Evolutionary conservation across 768 basidiomycete genomes (phyloP).

Genomic region (Termitomyces sp.): DNA sequence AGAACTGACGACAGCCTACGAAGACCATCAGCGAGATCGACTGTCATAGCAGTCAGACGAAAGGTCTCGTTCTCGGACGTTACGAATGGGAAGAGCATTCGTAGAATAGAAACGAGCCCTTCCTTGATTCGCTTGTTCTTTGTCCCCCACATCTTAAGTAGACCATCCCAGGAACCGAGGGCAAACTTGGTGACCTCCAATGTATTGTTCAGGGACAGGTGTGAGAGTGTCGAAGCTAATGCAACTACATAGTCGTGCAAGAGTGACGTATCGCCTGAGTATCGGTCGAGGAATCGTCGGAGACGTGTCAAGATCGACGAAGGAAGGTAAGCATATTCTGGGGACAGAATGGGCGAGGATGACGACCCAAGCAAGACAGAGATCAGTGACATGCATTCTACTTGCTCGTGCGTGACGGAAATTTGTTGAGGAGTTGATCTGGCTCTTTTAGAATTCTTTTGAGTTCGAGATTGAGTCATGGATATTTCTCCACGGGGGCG

Average conservation of each 20-base stretch:
- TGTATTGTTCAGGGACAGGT: slow-evolving; percentile 75
- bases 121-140: slow-evolving; percentile 79
- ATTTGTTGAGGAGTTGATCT: slow-evolving; percentile 16
- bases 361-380: slow-evolving; percentile 56
- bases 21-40: slow-evolving; percentile 46
- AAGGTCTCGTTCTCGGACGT: slow-evolving; percentile 30
- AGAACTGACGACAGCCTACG: slow-evolving; percentile 52
- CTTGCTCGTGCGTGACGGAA: slow-evolving; percentile 52
- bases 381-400: slow-evolving; percentile 69
- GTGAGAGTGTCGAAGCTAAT: slow-evolving; percentile 65
- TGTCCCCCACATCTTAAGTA: slow-evolving; percentile 75
- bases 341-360: slow-evolving; percentile 52
- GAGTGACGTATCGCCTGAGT: slow-evolving; percentile 72
- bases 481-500: slow-evolving; percentile 26
- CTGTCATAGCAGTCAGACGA: slow-evolving; percentile 14
- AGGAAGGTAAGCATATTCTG: slow-evolving; percentile 37
- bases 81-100: slow-evolving; percentile 70
- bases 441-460: slow-evolving; percentile 13
- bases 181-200: slow-evolving; percentile 60
- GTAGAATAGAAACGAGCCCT: slow-evolving; percentile 69
- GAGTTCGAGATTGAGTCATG: slow-evolving; percentile 16
- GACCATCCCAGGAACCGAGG: slow-evolving; percentile 51
- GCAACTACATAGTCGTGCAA: slow-evolving; percentile 72
- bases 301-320: slow-evolving; percentile 50
- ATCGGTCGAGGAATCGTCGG: slow-evolving; percentile 56